These are phyloP conservation scores for Orbilia quercus DNA, from an alignment of 2,329 filamentous ascomycete species.

Conservation along the genomic window DNA sequence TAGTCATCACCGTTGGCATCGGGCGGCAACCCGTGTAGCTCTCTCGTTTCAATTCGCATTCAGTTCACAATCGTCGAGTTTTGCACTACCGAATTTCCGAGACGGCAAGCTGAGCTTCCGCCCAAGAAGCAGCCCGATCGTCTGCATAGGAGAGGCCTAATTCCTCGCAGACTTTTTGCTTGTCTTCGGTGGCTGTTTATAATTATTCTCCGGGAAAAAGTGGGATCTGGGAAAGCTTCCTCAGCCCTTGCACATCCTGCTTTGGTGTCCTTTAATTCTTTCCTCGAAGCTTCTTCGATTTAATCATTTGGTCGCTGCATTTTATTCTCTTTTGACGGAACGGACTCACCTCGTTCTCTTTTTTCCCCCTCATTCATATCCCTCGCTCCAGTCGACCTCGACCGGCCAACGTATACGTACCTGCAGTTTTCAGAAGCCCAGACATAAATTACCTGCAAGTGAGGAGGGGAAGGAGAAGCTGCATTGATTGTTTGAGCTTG, in stretches of 20 bases:
- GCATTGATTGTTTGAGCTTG: conserved; percentile 51
- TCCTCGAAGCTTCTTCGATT: conserved; percentile 3
- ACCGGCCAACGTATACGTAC: conserved; percentile 30
- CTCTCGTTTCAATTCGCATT: conserved; percentile 45
- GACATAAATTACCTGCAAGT: conserved; percentile 5
- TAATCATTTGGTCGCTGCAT: conserved; percentile 1
- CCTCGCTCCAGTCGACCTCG: not conserved
- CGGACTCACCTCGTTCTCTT: conserved; percentile 1
- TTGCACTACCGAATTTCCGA: conserved; percentile 52
- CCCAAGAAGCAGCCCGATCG: conserved; percentile 8
- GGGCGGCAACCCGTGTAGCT: conserved; percentile 35
- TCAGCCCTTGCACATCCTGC: conserved; percentile 52
- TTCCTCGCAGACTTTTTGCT: conserved; percentile 8
- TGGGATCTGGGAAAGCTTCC: conserved; percentile 51
- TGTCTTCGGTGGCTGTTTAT: conserved; percentile 44
- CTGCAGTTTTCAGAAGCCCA: conserved; percentile 35
- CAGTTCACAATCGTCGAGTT: conserved; percentile 40
- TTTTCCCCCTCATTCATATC: not conserved
- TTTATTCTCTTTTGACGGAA: conserved; percentile 11
- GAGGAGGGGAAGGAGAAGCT: conserved; percentile 49
- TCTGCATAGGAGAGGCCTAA: conserved; percentile 15
- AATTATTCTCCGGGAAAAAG: conserved; percentile 52
- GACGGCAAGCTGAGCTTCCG: conserved; percentile 42
- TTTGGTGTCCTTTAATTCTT: conserved; percentile 54
- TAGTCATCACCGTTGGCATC: conserved; percentile 41